Evolutionary conservation across 805 yeast genomes (phyloP).

Genomic region (Candida quercuum): DNA sequence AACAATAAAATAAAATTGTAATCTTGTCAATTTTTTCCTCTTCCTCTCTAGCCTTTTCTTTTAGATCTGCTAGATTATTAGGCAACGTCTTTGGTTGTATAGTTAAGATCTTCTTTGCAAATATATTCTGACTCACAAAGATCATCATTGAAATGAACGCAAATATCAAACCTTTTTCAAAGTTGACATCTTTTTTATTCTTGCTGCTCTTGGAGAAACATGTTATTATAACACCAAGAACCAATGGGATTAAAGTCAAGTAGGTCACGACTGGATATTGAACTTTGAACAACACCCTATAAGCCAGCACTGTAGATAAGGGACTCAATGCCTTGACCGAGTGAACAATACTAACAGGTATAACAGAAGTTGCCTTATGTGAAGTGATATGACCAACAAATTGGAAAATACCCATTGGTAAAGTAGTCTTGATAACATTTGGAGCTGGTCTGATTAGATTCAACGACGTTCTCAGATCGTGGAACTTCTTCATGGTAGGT

Average conservation of each 20-base stretch:
- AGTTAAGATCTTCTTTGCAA: constrained; percentile 70
- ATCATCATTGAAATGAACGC: constrained; percentile 44
- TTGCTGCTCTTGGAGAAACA: constrained; percentile 43
- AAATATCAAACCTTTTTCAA: constrained; percentile 29
- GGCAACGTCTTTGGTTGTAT: constrained; percentile 31
- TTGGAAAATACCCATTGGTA: constrained; percentile 95
- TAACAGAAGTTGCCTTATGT: constrained; percentile 85
- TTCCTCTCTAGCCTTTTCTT: constrained; percentile 18
- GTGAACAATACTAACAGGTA: constrained; percentile 94
- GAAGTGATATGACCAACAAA: constrained; percentile 87
- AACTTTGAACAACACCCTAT: constrained; percentile 54
- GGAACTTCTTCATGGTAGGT: constrained; percentile 34
- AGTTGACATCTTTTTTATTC: constrained; percentile 9
- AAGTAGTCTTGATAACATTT: constrained; percentile 54
- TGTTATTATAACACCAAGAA: constrained; percentile 79
- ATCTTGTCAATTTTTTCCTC: constrained; percentile 57
- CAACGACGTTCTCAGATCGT: constrained; percentile 23
- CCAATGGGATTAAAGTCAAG: constrained; percentile 70
- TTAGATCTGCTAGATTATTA: constrained; percentile 12
- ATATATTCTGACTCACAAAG: constrained; percentile 74
- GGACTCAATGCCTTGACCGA: constrained; percentile 93
- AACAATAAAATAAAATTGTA: constrained; percentile 67
- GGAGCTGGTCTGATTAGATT: constrained; percentile 50
- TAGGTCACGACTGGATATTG: constrained; percentile 65
- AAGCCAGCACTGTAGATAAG: constrained; percentile 76